Conservation (phyloP, 768 basidiomycete genomes). For the Termitomyces sp. region DNA sequence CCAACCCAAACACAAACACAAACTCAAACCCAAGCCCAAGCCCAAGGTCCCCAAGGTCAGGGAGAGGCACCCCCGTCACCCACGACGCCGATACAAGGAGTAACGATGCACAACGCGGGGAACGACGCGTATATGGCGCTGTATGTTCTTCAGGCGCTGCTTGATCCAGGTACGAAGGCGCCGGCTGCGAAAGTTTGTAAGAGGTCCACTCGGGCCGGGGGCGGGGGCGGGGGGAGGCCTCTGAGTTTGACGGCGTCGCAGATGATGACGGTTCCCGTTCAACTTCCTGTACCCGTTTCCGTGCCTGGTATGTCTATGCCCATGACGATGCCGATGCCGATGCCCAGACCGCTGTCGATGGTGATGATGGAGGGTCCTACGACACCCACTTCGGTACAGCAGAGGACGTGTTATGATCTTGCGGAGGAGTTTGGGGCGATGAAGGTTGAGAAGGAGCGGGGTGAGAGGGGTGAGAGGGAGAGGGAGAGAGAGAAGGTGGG, state of each 20-base stretch:
- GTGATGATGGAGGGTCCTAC: not conserved
- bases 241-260: not conserved
- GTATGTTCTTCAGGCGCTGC: conserved; percentile 65
- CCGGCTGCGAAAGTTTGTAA: conserved; percentile 1
- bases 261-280: not conserved
- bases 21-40: too few species aligned
- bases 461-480: not conserved
- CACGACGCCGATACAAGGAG: conserved; percentile 38
- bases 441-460: conserved; percentile 21
- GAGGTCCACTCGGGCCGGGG: not conserved
- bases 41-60: not conserved
- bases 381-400: not conserved
- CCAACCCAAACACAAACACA: too few species aligned
- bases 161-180: conserved; percentile 45
- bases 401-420: conserved; percentile 28
- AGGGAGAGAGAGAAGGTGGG: not conserved
- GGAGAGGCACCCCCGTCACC: not conserved
- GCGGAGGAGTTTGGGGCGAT: conserved; percentile 42
- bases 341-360: not conserved
- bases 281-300: not conserved
- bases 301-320: not conserved
- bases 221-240: not conserved
- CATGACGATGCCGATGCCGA: too few species aligned
- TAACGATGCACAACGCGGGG: conserved; percentile 68
- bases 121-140: conserved; percentile 76